A percentile compares a stretch with the other conserved stretches of the same genome.
Conservation (phyloP, 2,329 filamentous ascomycete species). For the Canariomyces notabilis region DNA sequence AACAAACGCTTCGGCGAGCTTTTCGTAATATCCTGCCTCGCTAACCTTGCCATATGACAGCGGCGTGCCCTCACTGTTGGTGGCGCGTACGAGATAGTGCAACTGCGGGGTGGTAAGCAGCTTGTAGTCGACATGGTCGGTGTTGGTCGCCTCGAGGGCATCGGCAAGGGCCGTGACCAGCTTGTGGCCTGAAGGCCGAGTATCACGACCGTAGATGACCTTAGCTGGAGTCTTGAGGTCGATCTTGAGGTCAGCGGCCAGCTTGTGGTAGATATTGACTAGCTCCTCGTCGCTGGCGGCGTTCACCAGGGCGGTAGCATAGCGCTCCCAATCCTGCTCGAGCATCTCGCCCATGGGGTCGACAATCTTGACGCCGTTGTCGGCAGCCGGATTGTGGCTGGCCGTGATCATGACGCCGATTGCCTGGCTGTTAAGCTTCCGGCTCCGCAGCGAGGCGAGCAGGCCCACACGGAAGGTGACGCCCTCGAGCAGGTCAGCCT, state of each 20-base stretch:
- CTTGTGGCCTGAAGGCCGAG: constrained; percentile 81
- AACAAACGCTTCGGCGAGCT: constrained; percentile 79
- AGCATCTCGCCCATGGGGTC: constrained; percentile 98
- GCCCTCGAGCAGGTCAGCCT: constrained; percentile 76
- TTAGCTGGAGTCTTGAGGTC: constrained; percentile 65
- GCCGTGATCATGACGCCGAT: constrained; percentile 97
- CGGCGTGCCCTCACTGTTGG: constrained; percentile 85
- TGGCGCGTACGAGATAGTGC: constrained; percentile 90
- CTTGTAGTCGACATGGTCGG: constrained; percentile 78
- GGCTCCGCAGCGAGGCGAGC: constrained; percentile 80
- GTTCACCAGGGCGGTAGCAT: constrained; percentile 88
- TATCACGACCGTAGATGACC: constrained; percentile 88
- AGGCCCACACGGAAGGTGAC: constrained; percentile 91
- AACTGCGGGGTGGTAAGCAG: constrained; percentile 95
- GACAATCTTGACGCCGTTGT: constrained; percentile 93
- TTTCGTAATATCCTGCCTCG: constrained; percentile 92
- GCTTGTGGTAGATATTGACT: constrained; percentile 67
- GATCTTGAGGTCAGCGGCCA: constrained; percentile 72
- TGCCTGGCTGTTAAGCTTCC: constrained; percentile 81
- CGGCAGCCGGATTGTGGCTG: constrained; percentile 82
- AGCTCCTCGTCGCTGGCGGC: constrained; percentile 69
- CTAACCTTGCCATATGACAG: constrained; percentile 84
- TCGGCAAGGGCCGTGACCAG: constrained; percentile 75
- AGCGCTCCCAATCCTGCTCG: constrained; percentile 88
- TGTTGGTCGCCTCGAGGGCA: constrained; percentile 69